Base-by-base conservation (phyloP, 441 rosid species). In the Bruguiera hainesii region DNA sequence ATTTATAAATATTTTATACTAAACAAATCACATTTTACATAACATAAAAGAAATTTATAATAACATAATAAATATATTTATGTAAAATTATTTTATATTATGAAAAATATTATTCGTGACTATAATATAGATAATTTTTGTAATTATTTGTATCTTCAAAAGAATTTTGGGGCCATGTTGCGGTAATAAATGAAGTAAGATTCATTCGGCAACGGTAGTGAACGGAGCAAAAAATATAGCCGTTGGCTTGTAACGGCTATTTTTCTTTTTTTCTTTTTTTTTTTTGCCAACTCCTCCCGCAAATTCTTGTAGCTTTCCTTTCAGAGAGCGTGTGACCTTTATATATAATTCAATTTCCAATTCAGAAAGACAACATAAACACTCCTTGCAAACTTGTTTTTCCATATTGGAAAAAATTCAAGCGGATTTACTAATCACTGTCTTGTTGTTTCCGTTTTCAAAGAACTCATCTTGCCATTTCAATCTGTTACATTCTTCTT, bases 161-260 rank as follows among this genome's bases (percentile, higher is more conserved):
- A 26, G 2, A 31, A 5, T 6, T 7, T 33, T 33, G 37, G 7
- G 37, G 6, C 37, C 7, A 7, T 33, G 9, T 33, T 1, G 37
- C 9, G 37, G 37, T 33, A 33, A 33, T 33, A 61, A 69, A 16
- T 15, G 19, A 37, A 33, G 26, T 13, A 26, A 1, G 50, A 30
- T 13, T 39, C 18, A 11, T 39, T 11, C 48, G 4, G 7, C 23
- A 62, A 63, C 33, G 50, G 68, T 21, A 70, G 18, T 23, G 37
- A 2, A n/a, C 37, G 2, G 18, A 3, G 23, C 25, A 4, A 30
- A 52, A 19, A 58, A 63, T 67, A 63, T 63, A 73, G 76, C 76
- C 76, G 76, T 73, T 68, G 65, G 23, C 13, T 21, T 63, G 20
- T 59, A 73, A 73, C 76, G 76, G 76, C 72, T 73, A 73, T 0